Base-by-base conservation (phyloP, 1,284 basidiomycete genomes). In the Cryptococcus sp. region DNA sequence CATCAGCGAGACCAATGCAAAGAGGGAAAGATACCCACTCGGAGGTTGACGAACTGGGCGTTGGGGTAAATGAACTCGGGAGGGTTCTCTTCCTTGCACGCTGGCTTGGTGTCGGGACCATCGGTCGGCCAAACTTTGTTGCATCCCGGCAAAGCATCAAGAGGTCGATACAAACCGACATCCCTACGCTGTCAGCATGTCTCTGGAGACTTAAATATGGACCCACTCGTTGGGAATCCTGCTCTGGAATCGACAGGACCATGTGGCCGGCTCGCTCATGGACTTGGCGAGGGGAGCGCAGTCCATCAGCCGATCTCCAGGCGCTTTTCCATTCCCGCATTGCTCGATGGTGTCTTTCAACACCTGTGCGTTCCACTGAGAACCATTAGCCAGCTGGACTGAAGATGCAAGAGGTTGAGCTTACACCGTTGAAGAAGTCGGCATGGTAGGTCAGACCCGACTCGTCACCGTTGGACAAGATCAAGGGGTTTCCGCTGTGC, bases 381-480 rank as follows among this genome's bases (percentile, higher is more conserved):
- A 19, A n/a, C 16, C 1, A 32, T n/a, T 21, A 47, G 32, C 45
- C 37, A 44, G 25, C 21, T 22, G 38, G 24, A 18, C 2, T 48
- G 22, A 35, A 14, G 19, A 7, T 14, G 19, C 4, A 21, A 43
- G 23, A 34, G 18, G 6, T 18, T 19, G 16, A 12, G 54, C 62
- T 39, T 33, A 65, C 63, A 10, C 66, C 66, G 32, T 62, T 58
- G 38, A 59, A 38, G 47, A 68, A 69, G 48, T 71, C 69, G 18
- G 56, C 69, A 48, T 70, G 69, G 53, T 54, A 65, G 11, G 56
- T 52, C 9, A 44, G 35, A n/a, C 69, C 69, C 7, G 51, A 51
- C 24, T 56, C 56, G 48, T 71, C 69, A 22, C 68, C 69, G 46
- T 66, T 65, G 16, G 68, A 54, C 12, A 69, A 53, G 34, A 69